Base-by-base conservation (phyloP, 2,329 filamentous ascomycete species). In the Cercospora zeina region DNA sequence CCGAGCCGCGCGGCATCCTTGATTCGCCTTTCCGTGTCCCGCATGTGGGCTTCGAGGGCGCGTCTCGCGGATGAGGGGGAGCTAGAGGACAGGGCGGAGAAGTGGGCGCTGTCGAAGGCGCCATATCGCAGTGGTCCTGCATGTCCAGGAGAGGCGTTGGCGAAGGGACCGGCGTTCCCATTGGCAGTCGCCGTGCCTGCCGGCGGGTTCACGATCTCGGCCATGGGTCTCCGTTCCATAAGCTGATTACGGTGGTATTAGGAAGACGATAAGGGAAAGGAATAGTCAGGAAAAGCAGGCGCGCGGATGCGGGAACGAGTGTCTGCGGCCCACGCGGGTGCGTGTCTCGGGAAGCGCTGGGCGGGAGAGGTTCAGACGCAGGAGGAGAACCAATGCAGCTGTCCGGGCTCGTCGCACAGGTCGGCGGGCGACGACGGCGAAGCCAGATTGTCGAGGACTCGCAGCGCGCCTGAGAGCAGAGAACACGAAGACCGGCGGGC, bases 1-100 rank as follows among this genome's bases (percentile, higher is more conserved):
- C 95, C 95, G 42, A 99, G 80, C 72, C 90, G 92, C 30, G 91
- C 95, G 5, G 93, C 90, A 74, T 97, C 93, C 72, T 96, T 90
- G 66, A 99, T 87, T 62, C 93, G 87, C 62, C 92, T 88, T 71
- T 96, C 91, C 1, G 93, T 97, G 76, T 99, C 95, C 65, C 89
- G 87, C 53, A 99, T 83, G 77, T 97, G 95, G 56, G 93, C 91
- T 76, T 96, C 89, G 49, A 99, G 82, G 49, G 92, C 92, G 68
- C 90, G 88, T 77, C 90, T 96, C 42, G 92, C 91, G 73, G 97
- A 92, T 59, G 87, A 86, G 9, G 93, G 91, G 0, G 93, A 96
- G 30, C 90, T 82, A 58, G 78, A 78, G n/a, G 91, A 85, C 68
- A 90, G 89, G 21, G 93, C 81, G 37, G 88, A 88, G 75, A 96